Base-by-base conservation (phyloP, 2,329 filamentous ascomycete species). In the Cladobotryum protrusum region DNA sequence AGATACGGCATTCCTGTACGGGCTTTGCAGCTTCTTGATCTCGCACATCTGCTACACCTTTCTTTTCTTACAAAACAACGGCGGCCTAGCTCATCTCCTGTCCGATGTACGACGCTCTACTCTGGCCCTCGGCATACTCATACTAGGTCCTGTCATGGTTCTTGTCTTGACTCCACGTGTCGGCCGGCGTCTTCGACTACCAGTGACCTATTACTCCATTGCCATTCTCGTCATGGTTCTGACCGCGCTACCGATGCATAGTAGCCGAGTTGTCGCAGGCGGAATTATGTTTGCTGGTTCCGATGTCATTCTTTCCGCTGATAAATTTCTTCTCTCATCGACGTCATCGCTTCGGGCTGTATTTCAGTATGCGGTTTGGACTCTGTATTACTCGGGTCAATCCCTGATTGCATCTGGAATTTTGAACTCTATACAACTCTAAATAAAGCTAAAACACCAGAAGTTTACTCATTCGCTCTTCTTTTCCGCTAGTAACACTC, bases 311-410 rank as follows among this genome's bases (percentile, higher is more conserved):
- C 56, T 70, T 3, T 61, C 66, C 1, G 53, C 60, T 0, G 65
- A 66, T 11, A 59, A 59, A 50, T 70, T 70, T 49, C 48, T 70
- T 2, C 48, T 68, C 9, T 34, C 58, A 9, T 19, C 48, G 0
- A 43, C 46, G 5, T 64, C 63, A n/a, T 18, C 14, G 11, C 55
- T 60, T 37, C 58, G 58, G 1, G 43, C 43, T 2, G 63, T 57
- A 59, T 66, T 69, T 63, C 63, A 63, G 46, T 56, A 63, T 47
- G 55, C 59, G 0, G 66, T 69, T 18, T 70, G 67, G 67, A 39
- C 57, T 1, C 50, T 69, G 14, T 69, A 70, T 50, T 70, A 68
- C 49, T 52, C 45, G 11, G 67, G 65, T 1, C 67, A 69, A 53
- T 36, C 63, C 3, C 52, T 65, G n/a, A 68, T 69, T 45, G 55